phyloP scores from a whole-genome alignment of 768 basidiomycete genomes.

The Phallus indusiatus region DNA sequence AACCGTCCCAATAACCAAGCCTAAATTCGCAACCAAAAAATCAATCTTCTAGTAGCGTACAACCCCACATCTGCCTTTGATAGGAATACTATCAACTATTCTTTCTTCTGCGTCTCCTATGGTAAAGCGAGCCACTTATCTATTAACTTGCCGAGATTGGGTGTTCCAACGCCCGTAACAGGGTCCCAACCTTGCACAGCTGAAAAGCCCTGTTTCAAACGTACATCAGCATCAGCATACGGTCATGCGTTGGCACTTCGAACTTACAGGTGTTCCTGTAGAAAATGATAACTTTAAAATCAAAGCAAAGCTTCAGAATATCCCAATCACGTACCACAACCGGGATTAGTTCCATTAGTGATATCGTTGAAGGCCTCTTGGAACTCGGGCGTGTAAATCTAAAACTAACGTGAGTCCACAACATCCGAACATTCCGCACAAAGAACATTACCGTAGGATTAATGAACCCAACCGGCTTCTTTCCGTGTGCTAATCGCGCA shows the following conservation, averaged over 20 bases:
- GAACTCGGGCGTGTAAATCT: constrained; percentile 30
- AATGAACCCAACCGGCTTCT: constrained; percentile 33
- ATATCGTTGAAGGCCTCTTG: constrained; percentile 33
- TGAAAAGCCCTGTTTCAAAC: not conserved
- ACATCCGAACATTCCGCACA: not conserved
- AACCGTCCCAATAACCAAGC: too few relatives aligned
- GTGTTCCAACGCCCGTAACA: constrained; percentile 19
- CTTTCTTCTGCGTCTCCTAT: constrained; percentile 3
- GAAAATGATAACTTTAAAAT: not conserved
- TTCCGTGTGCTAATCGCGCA: constrained; percentile 26
- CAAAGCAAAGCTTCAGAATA: not conserved
- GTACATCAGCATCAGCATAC: not conserved
- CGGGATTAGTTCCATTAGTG: constrained; percentile 30
- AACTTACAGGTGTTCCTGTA: constrained; percentile 4
- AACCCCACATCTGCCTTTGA: too few relatives aligned
- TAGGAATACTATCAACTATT: too few relatives aligned
- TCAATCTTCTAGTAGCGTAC: too few relatives aligned
- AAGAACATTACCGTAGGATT: constrained; percentile 29
- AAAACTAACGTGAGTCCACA: not conserved
- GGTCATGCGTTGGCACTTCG: not conserved
- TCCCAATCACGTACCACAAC: constrained; percentile 25
- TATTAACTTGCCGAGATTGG: constrained; percentile 18
- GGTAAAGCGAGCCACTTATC: constrained; percentile 19
- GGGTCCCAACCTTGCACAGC: constrained; percentile 7
- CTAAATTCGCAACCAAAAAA: too few relatives aligned